Evolutionary conservation across 768 basidiomycete genomes (phyloP), one percentile per base, ranked within the genome.

Genomic region (Rickenella mellea): DNA sequence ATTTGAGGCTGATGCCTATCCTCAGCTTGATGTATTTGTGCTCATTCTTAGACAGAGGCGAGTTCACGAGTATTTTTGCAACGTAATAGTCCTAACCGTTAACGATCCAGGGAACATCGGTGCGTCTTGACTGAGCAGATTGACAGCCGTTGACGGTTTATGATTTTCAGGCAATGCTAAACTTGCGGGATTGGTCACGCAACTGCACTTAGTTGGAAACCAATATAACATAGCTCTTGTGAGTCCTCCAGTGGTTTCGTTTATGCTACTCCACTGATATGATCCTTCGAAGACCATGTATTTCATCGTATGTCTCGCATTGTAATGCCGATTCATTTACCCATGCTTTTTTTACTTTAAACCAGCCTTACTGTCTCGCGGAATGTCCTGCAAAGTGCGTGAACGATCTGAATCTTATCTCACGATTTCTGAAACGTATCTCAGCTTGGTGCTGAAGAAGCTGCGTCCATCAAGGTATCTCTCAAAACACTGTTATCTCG

Each of bases 361-460:
- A 21, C 32, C 48, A 74, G 76, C 73, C 73, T 6, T 76, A 74
- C 48, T 78, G 76, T 51, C 62, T 74, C 0, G 80, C 78, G 44
- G 82, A 84, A 61, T 78, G 74, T 45, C 82, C 82, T 0, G 71
- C 78, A 21, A 86, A 85, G 80, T 82, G 46, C 27, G 67, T 52
- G 11, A 25, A n/a, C 14, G 3, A 12, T 12, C 2, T 38, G 17
- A 12, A 5, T 6, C 20, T 17, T 29, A 33, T n/a, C 8, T 41
- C 5, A 24, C 17, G 19, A 5, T 29, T 17, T 17, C 17, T 3
- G 8, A 19, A 6, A 22, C 32, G 32, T 25, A n/a, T 17, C 15
- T 11, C 12, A 62, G 52, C 51, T 49, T 80, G 31, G 71, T 80
- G 5, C 60, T 83, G 24, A 81, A 81, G 54, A 69, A 67, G 27